Evolutionary conservation across 129 eudicot species (phyloP), one percentile per base, ranked within the genome.

Genomic region (Silybum marianum): DNA sequence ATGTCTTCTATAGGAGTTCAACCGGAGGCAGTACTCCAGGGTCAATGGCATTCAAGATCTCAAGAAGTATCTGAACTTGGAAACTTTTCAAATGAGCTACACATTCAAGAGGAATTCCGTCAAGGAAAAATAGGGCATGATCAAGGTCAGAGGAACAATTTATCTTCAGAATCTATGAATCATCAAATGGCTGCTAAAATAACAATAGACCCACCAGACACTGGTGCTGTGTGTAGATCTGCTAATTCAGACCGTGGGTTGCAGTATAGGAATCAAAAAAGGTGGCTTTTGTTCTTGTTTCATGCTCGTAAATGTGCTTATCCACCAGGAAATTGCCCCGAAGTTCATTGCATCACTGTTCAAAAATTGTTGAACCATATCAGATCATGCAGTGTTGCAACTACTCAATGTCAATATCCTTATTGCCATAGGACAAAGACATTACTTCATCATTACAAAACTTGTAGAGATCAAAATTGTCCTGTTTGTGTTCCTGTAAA

Each of bases 401-500:
- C 76, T 75, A 18, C 76, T 75, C 84, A 86, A 14, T 96, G 99
- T 82, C 62, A 82, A 24, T 83, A 82, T 80, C 90, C 92, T 73
- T 91, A 93, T 2, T 96, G 98, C 87, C 77, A 34, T 30, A 74
- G 23, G 24, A 77, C 97, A 5, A 88, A 82, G 75, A 34, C 0
- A 7, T 80, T 96, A 51, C 73, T 93, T 28, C 72, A 84, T 19
- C 98, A 96, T 85, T 54, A 87, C 66, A 93, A 39, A 86, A 54
- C 63, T 4, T 96, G 99, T 72, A 84, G 76, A 81, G 86, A 91
- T 79, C 72, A 86, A 39, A 85, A 73, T 32, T 96, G 99, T 74
- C 95, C 98, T 58, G 96, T 93, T 79, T 96, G 99, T 81, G 76
- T 88, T 54, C 91, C 97, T 48, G 95, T 88, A 22, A 90, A 76